Conservation (phyloP, 768 basidiomycete genomes). For the Tephrocybe sp. region DNA sequence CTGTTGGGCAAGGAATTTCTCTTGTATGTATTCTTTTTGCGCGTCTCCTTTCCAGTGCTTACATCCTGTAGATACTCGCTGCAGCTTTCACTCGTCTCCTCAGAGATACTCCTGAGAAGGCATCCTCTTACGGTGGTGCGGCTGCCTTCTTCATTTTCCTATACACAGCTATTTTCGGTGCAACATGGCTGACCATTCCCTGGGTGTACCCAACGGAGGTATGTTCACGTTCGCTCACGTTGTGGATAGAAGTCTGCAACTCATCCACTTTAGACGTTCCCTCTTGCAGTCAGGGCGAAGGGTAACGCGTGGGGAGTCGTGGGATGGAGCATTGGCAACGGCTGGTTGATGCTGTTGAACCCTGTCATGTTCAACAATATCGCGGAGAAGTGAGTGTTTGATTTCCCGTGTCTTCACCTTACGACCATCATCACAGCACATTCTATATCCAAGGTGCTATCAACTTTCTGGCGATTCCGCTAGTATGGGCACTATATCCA, state of each 20-base stretch:
- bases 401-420: neutral
- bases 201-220: constrained; percentile 32
- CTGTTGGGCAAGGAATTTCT: constrained; percentile 36
- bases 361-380: constrained; percentile 42
- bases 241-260: neutral
- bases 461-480: constrained; percentile 40
- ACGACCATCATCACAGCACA: constrained; percentile 25
- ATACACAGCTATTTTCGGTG: constrained; percentile 41
- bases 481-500: constrained; percentile 44
- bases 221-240: neutral
- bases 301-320: constrained; percentile 46
- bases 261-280: constrained; percentile 32
- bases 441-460: constrained; percentile 41
- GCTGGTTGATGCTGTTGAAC: constrained; percentile 41
- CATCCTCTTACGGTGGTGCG: constrained; percentile 36
- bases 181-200: constrained; percentile 45
- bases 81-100: constrained; percentile 39
- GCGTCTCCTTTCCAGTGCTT: neutral
- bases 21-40: constrained; percentile 15
- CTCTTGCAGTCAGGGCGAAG: constrained; percentile 40
- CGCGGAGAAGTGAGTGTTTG: constrained; percentile 27
- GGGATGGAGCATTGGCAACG: constrained; percentile 41
- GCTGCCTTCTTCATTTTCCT: constrained; percentile 42
- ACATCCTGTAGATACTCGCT: constrained; percentile 30
- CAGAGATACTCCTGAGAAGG: constrained; percentile 37